Percentiles rank a stretch among this genome's conserved stretches.
Conservation (phyloP, 1,139 yeast genomes). For the Saccharomyces hybrid region DNA sequence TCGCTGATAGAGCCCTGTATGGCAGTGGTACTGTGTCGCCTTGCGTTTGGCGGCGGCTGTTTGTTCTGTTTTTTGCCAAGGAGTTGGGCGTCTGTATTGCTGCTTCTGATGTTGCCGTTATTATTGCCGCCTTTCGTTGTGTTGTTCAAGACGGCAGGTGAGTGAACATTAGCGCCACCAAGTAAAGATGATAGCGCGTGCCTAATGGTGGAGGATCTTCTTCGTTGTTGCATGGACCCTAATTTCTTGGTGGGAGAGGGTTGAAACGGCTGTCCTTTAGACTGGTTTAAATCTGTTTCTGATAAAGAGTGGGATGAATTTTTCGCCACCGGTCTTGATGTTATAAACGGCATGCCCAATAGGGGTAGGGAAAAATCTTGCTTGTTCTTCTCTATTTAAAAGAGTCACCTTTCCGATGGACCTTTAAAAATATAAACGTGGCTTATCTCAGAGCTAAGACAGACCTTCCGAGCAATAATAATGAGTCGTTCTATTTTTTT, state of each 20-base stretch:
- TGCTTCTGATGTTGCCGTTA: background rate
- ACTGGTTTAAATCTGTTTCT: background rate
- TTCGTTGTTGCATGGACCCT: constrained; percentile 4
- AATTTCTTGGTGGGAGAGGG: background rate
- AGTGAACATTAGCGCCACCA: constrained; percentile 4
- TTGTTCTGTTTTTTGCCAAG: background rate
- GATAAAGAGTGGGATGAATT: background rate
- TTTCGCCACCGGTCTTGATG: background rate
- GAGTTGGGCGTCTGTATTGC: constrained; percentile 5
- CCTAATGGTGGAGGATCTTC: constrained; percentile 21
- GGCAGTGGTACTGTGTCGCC: background rate
- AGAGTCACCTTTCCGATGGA: background rate
- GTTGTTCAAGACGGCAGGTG: background rate
- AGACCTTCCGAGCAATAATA: background rate
- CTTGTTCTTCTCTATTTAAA: background rate
- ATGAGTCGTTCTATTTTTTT: background rate
- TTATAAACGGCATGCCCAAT: background rate
- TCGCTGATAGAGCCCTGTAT: background rate
- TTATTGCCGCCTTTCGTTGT: constrained; percentile 1
- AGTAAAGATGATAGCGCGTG: constrained; percentile 22
- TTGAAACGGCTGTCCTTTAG: background rate
- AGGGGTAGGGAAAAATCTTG: background rate
- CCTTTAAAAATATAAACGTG: background rate
- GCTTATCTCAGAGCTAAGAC: background rate
- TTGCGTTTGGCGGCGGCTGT: background rate